Evolutionary conservation across 2,329 filamentous ascomycete genomes (phyloP).

Genomic region (Talaromyces pinophilus): DNA sequence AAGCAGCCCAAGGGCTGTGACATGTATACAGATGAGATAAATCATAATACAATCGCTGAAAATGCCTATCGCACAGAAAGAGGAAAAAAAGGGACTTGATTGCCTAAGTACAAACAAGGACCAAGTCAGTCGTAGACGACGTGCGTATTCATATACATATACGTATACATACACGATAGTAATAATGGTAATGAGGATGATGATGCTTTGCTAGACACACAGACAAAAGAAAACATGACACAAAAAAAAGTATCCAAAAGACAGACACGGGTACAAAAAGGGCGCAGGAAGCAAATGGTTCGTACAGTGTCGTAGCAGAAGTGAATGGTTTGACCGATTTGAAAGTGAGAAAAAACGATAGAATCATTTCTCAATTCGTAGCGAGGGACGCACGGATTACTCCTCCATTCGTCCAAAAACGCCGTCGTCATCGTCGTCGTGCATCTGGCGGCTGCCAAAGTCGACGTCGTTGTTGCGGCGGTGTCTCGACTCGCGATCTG

Average conservation of each 20-base stretch:
- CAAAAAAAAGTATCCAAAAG: slow-evolving; percentile 10
- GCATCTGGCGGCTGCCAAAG: slow-evolving; percentile 59
- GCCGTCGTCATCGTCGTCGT: slow-evolving; percentile 87
- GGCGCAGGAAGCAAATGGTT: slow-evolving; percentile 25
- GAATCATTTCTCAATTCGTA: not conserved
- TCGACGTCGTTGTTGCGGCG: slow-evolving; percentile 61
- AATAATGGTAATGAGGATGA: not conserved
- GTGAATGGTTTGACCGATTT: slow-evolving; percentile 20
- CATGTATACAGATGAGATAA: slow-evolving; percentile 3
- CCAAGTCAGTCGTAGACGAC: slow-evolving; percentile 15
- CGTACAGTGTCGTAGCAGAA: slow-evolving; percentile 41
- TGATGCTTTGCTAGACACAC: slow-evolving; percentile 12
- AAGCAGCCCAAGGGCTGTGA: not conserved
- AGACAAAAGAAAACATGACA: slow-evolving; percentile 9
- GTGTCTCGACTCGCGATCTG: slow-evolving; percentile 46
- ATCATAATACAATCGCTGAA: slow-evolving; percentile 18
- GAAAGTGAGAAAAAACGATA: slow-evolving; percentile 9
- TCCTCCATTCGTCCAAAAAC: slow-evolving; percentile 98
- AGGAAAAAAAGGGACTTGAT: not conserved
- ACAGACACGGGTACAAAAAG: not conserved
- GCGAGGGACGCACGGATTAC: slow-evolving; percentile 44
- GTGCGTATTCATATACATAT: slow-evolving; percentile 17
- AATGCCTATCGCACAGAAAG: slow-evolving; percentile 17
- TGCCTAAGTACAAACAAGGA: not conserved
- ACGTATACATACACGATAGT: slow-evolving; percentile 10